Evolutionary conservation across 1,284 basidiomycete species (phyloP).

Genomic region (Hortiboletus rubellus): DNA sequence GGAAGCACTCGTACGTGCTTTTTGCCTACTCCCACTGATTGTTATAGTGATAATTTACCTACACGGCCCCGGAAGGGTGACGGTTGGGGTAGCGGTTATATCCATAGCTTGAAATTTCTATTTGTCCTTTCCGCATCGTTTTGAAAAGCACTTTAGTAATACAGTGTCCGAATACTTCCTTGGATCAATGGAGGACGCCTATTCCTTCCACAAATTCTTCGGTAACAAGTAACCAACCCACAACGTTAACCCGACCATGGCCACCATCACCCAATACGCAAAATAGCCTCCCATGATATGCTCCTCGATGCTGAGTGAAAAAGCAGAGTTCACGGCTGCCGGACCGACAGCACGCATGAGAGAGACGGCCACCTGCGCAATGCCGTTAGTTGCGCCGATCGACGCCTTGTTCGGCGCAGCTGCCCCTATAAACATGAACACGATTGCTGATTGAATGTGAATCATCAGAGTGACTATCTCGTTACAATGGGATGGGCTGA

Average conservation of each 20-base stretch:
- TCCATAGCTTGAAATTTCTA: no score
- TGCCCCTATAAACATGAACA: slow-evolving; percentile 47
- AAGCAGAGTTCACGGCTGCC: slow-evolving; percentile 42
- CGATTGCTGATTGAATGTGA: slow-evolving; percentile 31
- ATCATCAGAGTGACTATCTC: not conserved
- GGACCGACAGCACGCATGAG: slow-evolving; percentile 55
- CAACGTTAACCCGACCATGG: slow-evolving; percentile 24
- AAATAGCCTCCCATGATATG: slow-evolving; percentile 44
- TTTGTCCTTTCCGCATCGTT: no score
- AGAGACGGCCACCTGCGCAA: slow-evolving; percentile 43
- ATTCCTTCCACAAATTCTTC: slow-evolving; percentile 12
- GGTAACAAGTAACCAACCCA: slow-evolving; percentile 30
- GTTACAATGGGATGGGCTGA: not conserved
- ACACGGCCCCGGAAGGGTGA: no score
- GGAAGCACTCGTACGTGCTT: no score
- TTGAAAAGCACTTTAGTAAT: no score
- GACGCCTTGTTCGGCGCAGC: slow-evolving; percentile 45
- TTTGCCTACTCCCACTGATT: no score
- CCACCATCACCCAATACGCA: slow-evolving; percentile 42
- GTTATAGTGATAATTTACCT: no score
- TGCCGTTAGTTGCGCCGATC: slow-evolving; percentile 64
- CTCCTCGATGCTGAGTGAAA: slow-evolving; percentile 40
- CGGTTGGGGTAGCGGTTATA: no score
- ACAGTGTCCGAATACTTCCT: no score
- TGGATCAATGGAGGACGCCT: not conserved